Evolutionary conservation across 1,139 yeast genomes (phyloP), one percentile per base, ranked within the genome.

Genomic region (Diutina catenulata): DNA sequence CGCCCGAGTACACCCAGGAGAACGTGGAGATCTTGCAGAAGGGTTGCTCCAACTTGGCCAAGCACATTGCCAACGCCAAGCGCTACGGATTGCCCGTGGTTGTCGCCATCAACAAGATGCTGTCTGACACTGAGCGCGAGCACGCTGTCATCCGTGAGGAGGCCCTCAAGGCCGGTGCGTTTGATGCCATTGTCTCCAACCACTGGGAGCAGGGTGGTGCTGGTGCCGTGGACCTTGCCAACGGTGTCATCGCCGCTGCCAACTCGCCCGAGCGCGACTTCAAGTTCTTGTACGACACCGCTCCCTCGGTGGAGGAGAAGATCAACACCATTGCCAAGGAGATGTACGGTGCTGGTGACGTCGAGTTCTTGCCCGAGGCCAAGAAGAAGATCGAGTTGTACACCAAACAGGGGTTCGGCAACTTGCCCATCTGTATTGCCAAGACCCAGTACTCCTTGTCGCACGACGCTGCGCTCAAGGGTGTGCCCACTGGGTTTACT

Each of bases 201-300:
- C 98, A 91, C 63, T 91, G 97, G 97, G 96, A 83, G 62, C 83
- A 84, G 64, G 98, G 98, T 66, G 98, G 98, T 49, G 65, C 68
- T 47, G 98, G 98, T 53, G 97, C 98, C 9, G 73, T 84, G 46
- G 80, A 73, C 41, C 74, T 91, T 47, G 97, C 97, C 40, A 54
- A 80, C 44, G 95, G 94, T 43, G 93, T 88, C 43, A 74, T 86
- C 48, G 66, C 69, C 45, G 91, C 93, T 2, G 74, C 88, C 41
- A 68, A 76, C 51, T 69, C 69, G 41, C 35, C 35, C n/a, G 62
- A 76, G 45, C 21, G 25, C 3, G 78, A 82, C 68, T 57, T 64
- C 37, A 61, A 70, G 36, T 77, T 80, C 64, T 70, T 88, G 51
- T 86, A 91, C 59, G 80, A 77, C 38, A 65, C 80, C 40, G 76